phyloP scores from a whole-genome alignment of 225 moss, liverwort and hornwort species.

The Pseudisothecium myosuroides region DNA sequence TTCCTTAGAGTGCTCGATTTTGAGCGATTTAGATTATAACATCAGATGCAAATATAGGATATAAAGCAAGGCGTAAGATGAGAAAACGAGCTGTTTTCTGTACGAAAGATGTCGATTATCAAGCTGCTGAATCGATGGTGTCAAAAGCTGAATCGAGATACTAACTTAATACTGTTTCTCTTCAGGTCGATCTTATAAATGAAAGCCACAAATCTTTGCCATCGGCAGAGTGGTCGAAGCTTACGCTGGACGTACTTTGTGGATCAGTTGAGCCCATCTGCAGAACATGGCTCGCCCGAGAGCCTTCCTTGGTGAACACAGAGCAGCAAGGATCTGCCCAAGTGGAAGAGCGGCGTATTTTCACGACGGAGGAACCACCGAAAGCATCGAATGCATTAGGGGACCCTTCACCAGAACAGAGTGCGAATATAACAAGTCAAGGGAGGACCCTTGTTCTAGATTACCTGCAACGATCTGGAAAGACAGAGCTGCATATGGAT shows the following conservation, averaged over 20 bases:
- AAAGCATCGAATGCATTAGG: neutral
- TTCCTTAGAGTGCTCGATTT: neutral
- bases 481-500: conserved; percentile 75
- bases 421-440: conserved; percentile 11
- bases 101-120: neutral
- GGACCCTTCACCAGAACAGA: neutral
- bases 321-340: neutral
- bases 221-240: conserved; percentile 54
- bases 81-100: neutral
- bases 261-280: conserved; percentile 55
- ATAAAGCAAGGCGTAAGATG: neutral
- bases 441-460: conserved; percentile 33
- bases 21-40: neutral
- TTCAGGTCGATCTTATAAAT: conserved; percentile 67
- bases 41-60: neutral
- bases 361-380: neutral
- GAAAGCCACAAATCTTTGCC: conserved; percentile 30
- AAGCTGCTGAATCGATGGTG: neutral
- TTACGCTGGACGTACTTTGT: conserved; percentile 52
- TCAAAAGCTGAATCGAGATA: neutral
- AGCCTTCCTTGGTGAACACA: conserved; percentile 18
- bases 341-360: neutral
- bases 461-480: conserved; percentile 66
- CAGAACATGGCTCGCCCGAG: conserved; percentile 56
- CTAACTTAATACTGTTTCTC: neutral